Conservation (phyloP, 495 filamentous ascomycete genomes). For the Penicillium nucicola region DNA sequence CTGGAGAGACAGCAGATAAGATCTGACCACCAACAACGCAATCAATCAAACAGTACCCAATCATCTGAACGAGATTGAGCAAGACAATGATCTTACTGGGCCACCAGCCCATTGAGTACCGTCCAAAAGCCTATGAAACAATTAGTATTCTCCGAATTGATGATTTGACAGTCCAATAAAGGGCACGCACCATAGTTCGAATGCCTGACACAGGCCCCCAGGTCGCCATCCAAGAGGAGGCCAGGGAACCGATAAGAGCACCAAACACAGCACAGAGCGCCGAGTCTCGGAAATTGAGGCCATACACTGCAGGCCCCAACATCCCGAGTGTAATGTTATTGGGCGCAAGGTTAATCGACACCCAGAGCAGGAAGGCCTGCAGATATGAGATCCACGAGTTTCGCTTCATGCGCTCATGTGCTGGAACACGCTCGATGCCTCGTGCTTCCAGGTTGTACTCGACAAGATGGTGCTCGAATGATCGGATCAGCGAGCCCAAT, state of each 20-base stretch:
- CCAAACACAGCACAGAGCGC: conserved; percentile 66
- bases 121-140: conserved; percentile 53
- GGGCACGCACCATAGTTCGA: conserved; percentile 55
- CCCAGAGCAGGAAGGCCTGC: conserved; percentile 68
- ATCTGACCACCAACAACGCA: conserved; percentile 73
- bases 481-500: conserved; percentile 30
- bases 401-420: conserved; percentile 53
- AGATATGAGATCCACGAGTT: conserved; percentile 56
- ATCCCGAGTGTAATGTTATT: conserved; percentile 76
- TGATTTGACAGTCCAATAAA: not conserved
- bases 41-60: conserved; percentile 70
- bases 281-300: conserved; percentile 64
- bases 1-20: conserved; percentile 63
- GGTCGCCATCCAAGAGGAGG: conserved; percentile 66
- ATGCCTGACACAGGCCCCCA: conserved; percentile 71
- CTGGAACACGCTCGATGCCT: conserved; percentile 68
- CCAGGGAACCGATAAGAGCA: conserved; percentile 52
- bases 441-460: conserved; percentile 65
- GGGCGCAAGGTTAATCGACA: conserved; percentile 71
- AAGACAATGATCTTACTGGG: conserved; percentile 70
- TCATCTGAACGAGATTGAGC: conserved; percentile 67
- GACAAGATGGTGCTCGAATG: conserved; percentile 42
- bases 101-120: conserved; percentile 80
- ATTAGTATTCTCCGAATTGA: conserved; percentile 7
- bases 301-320: conserved; percentile 67